A percentile compares a stretch with the other conserved stretches of the same genome.
Evolutionary conservation across 257 asterid species (phyloP).

Genomic region (Scutellaria barbata): DNA sequence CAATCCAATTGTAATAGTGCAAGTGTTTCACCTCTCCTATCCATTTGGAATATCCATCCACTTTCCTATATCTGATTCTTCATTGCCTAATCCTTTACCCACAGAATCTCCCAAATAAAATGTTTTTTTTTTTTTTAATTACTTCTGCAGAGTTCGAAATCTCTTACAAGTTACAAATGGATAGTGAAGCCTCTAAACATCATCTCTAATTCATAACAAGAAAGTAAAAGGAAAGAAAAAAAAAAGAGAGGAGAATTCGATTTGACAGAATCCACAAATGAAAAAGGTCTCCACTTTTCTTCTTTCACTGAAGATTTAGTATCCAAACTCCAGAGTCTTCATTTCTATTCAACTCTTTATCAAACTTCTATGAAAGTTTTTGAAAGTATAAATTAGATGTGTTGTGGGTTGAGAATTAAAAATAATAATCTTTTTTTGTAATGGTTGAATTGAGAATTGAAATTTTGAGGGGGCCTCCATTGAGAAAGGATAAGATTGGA

Average conservation of each 20-base stretch:
- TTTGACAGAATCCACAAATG: conserved; percentile 27
- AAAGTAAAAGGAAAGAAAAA: too few species aligned
- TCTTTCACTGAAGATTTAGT: not conserved
- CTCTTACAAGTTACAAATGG: too few species aligned
- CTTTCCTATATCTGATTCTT: conserved; percentile 19
- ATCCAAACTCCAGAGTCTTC: not conserved
- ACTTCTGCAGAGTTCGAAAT: too few species aligned
- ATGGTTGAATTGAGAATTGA: too few species aligned
- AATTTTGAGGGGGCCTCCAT: too few species aligned
- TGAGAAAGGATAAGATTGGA: too few species aligned
- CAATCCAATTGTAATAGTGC: not conserved
- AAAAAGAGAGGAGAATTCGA: not conserved
- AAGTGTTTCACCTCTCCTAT: conserved; percentile 5
- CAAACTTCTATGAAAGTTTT: conserved; percentile 27
- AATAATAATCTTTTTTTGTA: too few species aligned
- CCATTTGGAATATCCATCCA: conserved; percentile 39
- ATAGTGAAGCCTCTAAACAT: too few species aligned
- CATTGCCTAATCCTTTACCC: conserved; percentile 22
- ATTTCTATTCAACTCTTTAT: conserved; percentile 25
- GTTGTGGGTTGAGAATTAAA: too few species aligned
- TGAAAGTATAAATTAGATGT: too few species aligned
- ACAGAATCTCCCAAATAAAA: not conserved
- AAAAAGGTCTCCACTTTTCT: not conserved
- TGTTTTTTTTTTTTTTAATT: too few species aligned
- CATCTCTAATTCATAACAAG: too few species aligned